These are phyloP conservation scores for Zasmidium angulare DNA, from an alignment of 2,329 filamentous ascomycete species.

Conservation along the genomic window DNA sequence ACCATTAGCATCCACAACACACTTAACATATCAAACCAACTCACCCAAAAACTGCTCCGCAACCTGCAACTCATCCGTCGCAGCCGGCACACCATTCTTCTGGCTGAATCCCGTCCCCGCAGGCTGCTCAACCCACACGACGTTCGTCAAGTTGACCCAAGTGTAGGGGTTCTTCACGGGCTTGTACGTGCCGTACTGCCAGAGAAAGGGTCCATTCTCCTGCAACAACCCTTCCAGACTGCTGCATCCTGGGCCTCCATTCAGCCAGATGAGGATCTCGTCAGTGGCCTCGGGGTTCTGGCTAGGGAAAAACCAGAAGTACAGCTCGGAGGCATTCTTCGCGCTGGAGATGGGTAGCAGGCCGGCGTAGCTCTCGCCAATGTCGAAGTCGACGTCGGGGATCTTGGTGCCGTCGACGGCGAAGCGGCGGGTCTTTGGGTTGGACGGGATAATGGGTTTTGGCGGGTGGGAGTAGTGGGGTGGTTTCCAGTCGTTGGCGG, in stretches of 20 bases:
- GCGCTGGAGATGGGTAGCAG: conserved; percentile 34
- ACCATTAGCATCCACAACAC: conserved; percentile 43
- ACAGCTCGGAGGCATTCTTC: conserved; percentile 39
- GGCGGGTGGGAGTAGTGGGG: not conserved
- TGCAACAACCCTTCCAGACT: conserved; percentile 49
- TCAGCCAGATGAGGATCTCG: conserved; percentile 40
- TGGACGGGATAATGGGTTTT: conserved; percentile 42
- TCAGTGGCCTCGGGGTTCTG: conserved; percentile 42
- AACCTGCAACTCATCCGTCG: conserved; percentile 42
- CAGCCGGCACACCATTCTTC: conserved; percentile 35
- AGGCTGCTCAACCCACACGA: conserved; percentile 48
- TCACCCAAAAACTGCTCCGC: conserved; percentile 32
- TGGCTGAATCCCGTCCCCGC: conserved; percentile 41
- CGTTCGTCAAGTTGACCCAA: conserved; percentile 53
- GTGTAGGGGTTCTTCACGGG: conserved; percentile 49
- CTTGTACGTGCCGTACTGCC: conserved; percentile 46
- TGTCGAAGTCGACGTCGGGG: conserved; percentile 37
- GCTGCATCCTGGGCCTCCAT: conserved; percentile 48
- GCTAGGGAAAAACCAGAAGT: conserved; percentile 52
- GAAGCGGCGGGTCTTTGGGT: conserved; percentile 45
- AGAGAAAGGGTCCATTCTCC: conserved; percentile 48
- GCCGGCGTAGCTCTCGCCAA: conserved; percentile 37
- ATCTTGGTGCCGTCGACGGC: conserved; percentile 31
- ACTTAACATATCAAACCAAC: conserved; percentile 37
- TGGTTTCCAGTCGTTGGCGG: not conserved